Conservation (phyloP, 345 rosid genomes). For the Syzygium jambos region DNA sequence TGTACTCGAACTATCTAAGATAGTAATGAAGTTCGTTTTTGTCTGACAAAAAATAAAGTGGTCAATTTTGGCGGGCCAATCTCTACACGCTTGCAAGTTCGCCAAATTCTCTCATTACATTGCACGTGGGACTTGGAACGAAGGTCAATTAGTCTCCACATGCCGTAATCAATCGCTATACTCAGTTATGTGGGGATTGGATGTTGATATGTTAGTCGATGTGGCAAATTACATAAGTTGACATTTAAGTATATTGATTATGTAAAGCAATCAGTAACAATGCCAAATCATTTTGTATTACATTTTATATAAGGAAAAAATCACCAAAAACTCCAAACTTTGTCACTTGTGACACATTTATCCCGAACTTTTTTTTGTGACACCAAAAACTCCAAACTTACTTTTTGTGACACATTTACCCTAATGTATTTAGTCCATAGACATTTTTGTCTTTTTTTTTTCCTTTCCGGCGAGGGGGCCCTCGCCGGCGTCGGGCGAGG, state of each 20-base stretch:
- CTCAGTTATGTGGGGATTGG: not conserved
- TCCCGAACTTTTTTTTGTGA: too few relatives aligned
- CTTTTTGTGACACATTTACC: too few relatives aligned
- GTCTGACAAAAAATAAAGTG: not conserved
- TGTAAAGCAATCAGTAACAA: not conserved
- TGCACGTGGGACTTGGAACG: not conserved
- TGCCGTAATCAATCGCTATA: not conserved
- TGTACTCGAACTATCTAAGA: too few relatives aligned
- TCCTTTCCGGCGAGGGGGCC: too few relatives aligned
- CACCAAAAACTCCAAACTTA: too few relatives aligned
- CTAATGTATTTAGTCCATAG: too few relatives aligned
- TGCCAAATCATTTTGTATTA: not conserved
- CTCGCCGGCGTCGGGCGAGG: too few relatives aligned
- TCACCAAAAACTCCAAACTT: too few relatives aligned
- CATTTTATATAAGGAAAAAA: not conserved
- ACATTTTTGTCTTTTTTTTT: too few relatives aligned
- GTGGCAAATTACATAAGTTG: not conserved
- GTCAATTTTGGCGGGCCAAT: not conserved
- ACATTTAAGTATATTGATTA: not conserved
- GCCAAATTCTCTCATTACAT: not conserved
- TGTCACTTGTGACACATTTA: too few relatives aligned
- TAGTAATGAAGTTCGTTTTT: too few relatives aligned
- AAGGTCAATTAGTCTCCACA: not conserved
- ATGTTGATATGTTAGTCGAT: not conserved
- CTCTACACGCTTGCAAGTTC: not conserved